Conservation (phyloP, 2,329 filamentous ascomycete species). For the Drechslera avenae region DNA sequence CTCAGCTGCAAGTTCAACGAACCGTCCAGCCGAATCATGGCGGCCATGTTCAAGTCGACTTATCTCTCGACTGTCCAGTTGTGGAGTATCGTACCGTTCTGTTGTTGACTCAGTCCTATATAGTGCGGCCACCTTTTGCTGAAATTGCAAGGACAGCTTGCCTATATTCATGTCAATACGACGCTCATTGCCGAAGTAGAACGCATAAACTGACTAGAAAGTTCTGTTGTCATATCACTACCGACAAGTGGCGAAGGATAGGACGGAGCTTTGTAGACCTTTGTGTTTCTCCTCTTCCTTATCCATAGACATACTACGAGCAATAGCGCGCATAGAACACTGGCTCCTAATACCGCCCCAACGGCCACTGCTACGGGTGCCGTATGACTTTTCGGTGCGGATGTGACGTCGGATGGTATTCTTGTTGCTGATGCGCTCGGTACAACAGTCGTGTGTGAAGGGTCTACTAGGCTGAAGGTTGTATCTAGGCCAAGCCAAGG, state of each 20-base stretch:
- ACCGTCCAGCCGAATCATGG: not conserved
- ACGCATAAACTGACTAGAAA: conserved; percentile 1
- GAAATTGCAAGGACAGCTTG: conserved; percentile 1
- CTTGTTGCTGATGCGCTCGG: not conserved
- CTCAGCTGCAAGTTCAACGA: conserved; percentile 16
- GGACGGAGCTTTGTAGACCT: conserved; percentile 27
- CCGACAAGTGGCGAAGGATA: conserved; percentile 30
- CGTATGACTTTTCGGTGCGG: not conserved
- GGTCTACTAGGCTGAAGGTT: not conserved
- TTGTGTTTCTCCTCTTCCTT: conserved; percentile 18
- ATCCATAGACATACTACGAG: conserved; percentile 18
- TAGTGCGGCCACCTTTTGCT: not conserved
- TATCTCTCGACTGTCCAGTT: conserved; percentile 15
- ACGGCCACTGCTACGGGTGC: conserved; percentile 26
- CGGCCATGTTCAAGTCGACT: not conserved
- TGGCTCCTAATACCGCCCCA: conserved; percentile 29
- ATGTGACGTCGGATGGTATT: not conserved
- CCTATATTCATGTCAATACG: not conserved
- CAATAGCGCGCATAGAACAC: conserved; percentile 15
- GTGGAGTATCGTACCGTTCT: conserved; percentile 8
- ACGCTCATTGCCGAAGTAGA: not conserved
- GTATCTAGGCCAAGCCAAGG: not conserved
- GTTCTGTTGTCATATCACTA: conserved; percentile 32
- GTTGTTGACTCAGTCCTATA: conserved; percentile 11
- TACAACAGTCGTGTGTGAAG: conserved; percentile 7